Base-by-base conservation (phyloP, 2,329 filamentous ascomycete species). In the Rutstroemia sp. region DNA sequence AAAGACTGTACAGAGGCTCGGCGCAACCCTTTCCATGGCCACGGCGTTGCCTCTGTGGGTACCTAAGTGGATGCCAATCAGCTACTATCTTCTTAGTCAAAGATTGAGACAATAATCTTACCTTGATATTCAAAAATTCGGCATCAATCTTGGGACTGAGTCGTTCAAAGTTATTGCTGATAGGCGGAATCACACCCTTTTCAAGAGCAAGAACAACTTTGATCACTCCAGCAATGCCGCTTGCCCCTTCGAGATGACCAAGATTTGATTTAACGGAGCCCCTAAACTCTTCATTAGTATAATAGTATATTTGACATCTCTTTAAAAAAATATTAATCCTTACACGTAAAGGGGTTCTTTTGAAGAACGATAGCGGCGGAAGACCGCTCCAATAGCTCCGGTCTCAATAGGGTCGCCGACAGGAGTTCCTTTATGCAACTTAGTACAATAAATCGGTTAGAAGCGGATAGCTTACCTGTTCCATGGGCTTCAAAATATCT, bases 401-500 rank as follows among this genome's bases (percentile, higher is more conserved):
- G 25, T 50, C 23, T 54, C 51, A 27, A 47, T 48, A 8, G 51
- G 44, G 14, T 54, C 51, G 14, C 16, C 44, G 38, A 48, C n/a
- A 30, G 42, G 27, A 38, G 30, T 54, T 2, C 19, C 45, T 10
- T 4, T 21, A 6, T 21, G 4, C n/a, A 7, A 2, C 3, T 6
- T 41, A 23, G 16, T 54, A 9, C 19, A 41, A 30, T 14, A 19
- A 16, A 41, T 23, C 51, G 17, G 38, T 17, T 4, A 30, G 19
- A n/a, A 27, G 12, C 6, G 16, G 5, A 42, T 14, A 2, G n/a
- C 19, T 21, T 73, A 7, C 70, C 71, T 0, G 71, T 72, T 16
- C 75, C 76, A 54, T 78, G 76, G 0, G 75, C 74, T 58, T 78
- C 75, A 44, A 77, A 79, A 68, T 73, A 78, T 65, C 7, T 61